Base-by-base conservation (phyloP, 1,284 basidiomycete genomes). In the Tetrapyrgos nigripes region DNA sequence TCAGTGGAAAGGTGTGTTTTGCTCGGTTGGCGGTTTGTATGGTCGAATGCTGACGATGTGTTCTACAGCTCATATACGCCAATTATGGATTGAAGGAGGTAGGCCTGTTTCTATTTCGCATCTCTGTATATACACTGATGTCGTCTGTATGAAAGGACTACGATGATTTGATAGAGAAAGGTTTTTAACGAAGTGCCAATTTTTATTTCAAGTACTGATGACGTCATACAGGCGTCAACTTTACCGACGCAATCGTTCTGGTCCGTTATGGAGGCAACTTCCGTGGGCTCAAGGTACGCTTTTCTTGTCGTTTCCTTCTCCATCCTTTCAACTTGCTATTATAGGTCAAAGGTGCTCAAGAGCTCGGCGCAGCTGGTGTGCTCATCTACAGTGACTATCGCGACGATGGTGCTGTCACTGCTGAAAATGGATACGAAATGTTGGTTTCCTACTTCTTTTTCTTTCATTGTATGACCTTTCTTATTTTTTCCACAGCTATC, bases 341-440 rank as follows among this genome's bases (percentile, higher is more conserved):
- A 53, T 21, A 91, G 80, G 76, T 91, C 55, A 81, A 88, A 71
- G 83, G 84, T 1, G 92, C 92, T 0, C 83, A 91, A 64, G 89
- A 92, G 59, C 84, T 83, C 6, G 93, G 93, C 14, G 91, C 83
- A 11, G 86, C 76, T 57, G 83, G 84, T 61, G 72, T 82, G 27
- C 73, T 86, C 51, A 92, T 95, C 66, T 95, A 91, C 75, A 84
- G 84, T 10, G 93, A 95, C 74, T 86, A 88, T 13, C 84, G 83
- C 57, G 92, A 94, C 68, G 92, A 95, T 65, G 92, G 91, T 10
- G 76, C 80, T 14, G 84, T 92, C 35, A 91, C 87, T 3, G 81
- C 81, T 44, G 84, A 81, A 52, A 91, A 93, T 60, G 90, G 89
- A 1, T 87, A 87, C 67, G 70, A 77, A 57, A 70, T 82, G 67